These are phyloP conservation scores for Leptomonas pyrrhocoris DNA, from an alignment of 208 protist genomes.

Conservation along the genomic window DNA sequence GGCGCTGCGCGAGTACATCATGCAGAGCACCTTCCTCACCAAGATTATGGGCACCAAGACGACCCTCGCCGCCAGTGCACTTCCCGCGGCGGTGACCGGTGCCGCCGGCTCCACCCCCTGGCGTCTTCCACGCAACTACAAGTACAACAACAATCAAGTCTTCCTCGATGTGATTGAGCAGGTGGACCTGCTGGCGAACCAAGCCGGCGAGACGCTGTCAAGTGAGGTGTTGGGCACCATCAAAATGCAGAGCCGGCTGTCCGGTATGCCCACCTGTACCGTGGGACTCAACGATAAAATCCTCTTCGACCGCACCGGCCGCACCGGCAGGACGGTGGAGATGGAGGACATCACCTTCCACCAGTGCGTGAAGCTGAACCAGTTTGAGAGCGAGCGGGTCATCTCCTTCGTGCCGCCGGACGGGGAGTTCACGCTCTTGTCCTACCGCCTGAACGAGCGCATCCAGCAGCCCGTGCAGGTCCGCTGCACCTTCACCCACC, in stretches of 20 bases:
- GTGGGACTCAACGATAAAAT: slow-evolving; percentile 98
- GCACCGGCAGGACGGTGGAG: slow-evolving; percentile 54
- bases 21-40: slow-evolving; percentile 80
- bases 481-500: slow-evolving; percentile 81
- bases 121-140: slow-evolving; percentile 94
- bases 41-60: slow-evolving; percentile 48
- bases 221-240: slow-evolving; percentile 95
- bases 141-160: slow-evolving; percentile 97
- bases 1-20: slow-evolving; percentile 97
- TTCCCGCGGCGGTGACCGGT: slow-evolving; percentile 90
- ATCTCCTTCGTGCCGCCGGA: slow-evolving; percentile 97
- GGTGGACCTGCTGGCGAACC: slow-evolving; percentile 96
- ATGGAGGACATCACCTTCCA: slow-evolving; percentile 99
- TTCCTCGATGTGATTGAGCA: slow-evolving; percentile 99
- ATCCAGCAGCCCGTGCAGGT: slow-evolving; percentile 95
- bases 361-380: slow-evolving; percentile 97
- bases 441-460: slow-evolving; percentile 96
- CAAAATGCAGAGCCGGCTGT: slow-evolving; percentile 95
- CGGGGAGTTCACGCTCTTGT: slow-evolving; percentile 98
- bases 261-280: slow-evolving; percentile 98
- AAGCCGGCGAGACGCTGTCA: slow-evolving; percentile 93
- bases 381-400: slow-evolving; percentile 95
- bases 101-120: slow-evolving; percentile 95
- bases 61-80: slow-evolving; percentile 19
- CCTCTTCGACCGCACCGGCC: slow-evolving; percentile 63